These are phyloP conservation scores for Silybum marianum DNA, from an alignment of 129 eudicot species.

Conservation along the genomic window DNA sequence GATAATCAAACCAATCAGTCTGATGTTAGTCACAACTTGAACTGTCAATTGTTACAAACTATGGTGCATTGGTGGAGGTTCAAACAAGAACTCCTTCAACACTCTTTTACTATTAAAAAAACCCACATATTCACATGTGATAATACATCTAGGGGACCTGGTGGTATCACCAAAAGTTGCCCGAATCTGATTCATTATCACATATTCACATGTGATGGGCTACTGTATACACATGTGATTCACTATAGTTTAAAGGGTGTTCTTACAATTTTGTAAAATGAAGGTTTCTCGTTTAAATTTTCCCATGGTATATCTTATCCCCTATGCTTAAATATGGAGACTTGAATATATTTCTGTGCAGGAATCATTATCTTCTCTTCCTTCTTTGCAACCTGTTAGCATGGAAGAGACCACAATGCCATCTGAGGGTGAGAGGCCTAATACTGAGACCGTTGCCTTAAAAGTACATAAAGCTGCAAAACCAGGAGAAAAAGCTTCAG, in stretches of 20 bases:
- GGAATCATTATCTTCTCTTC: constrained; percentile 39
- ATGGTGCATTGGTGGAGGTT: not conserved
- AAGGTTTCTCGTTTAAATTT: not conserved
- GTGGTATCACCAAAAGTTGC: not conserved
- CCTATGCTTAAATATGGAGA: not conserved
- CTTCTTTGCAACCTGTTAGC: constrained; percentile 31
- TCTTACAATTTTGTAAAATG: not conserved
- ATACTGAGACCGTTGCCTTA: constrained; percentile 25
- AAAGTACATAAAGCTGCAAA: constrained; percentile 51
- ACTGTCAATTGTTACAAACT: not conserved
- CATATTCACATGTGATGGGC: not conserved
- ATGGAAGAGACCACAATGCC: constrained; percentile 46
- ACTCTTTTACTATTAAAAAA: not conserved
- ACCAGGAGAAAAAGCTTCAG: constrained; percentile 81
- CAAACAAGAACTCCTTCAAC: not conserved
- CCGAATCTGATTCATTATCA: not conserved
- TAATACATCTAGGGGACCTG: not conserved
- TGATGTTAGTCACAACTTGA: constrained; percentile 23
- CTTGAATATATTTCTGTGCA: constrained; percentile 25
- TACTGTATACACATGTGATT: not conserved
- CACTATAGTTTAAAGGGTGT: not conserved
- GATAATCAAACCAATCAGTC: constrained; percentile 32
- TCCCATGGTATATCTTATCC: not conserved
- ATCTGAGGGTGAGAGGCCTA: constrained; percentile 32
- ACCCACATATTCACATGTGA: not conserved